Base-by-base conservation (phyloP, 306 rosid species). In the Hippophae tibetana region DNA sequence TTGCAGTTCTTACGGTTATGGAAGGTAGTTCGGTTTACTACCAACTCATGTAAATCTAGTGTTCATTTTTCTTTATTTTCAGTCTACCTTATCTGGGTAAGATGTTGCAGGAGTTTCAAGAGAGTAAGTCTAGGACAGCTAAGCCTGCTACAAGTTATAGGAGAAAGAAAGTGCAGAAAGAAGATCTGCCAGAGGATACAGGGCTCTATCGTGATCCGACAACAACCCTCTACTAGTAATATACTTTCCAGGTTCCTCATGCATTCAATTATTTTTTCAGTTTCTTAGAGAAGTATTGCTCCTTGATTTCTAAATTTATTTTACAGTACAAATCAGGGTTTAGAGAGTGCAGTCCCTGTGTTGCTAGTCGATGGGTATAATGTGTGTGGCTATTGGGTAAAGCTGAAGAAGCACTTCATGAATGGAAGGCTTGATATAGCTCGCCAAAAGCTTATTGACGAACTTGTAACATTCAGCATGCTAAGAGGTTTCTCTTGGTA, bases 341-440 rank as follows among this genome's bases (percentile, higher is more conserved):
- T 81, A 54, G 84, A 85, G 54, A 59, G 50, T 44, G 92, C 87
- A 1, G 83, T 77, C 54, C 98, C 92, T 42, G 95, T 90, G 5
- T 74, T 90, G 85, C 95, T 87, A 63, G 98, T 85, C 5, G 95
- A 90, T 76, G 96, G 98, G 18, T 90, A 90, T 63, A 90, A 90
- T 71, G 92, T 90, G 6, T 90, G 98, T 65, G 96, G 98, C 54
- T 85, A 85, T 61, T 90, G 98, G 98, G 71, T 73, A 10, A 90
- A 90, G 69, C 78, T 90, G 70, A 90, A 90, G 86, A 87, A 90
- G 66, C 81, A 87, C 72, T 87, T 85, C 65, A 57, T 79, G 62
- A 78, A 67, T 1, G 95, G 98, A 52, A 81, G 79, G 44, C 98
- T 90, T 55, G 81, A 83, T 40, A 44, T 87, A 43, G 89, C 98